Conservation (phyloP, 2,329 filamentous ascomycete genomes). For the Colletotrichum coccodes region DNA sequence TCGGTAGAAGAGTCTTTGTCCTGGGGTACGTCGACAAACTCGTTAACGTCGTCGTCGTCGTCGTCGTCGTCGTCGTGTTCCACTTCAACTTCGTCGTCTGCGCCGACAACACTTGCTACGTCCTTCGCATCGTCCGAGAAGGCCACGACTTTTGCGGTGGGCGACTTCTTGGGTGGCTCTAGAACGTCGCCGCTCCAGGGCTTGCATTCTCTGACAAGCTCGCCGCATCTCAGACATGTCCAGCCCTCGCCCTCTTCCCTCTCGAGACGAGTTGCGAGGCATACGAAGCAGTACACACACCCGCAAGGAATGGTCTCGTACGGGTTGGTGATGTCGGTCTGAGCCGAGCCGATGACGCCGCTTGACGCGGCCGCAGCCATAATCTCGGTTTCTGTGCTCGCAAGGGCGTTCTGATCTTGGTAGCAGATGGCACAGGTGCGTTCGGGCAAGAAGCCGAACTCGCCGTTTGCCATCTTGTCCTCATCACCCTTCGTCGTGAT, state of each 20-base stretch:
- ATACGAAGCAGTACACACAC: slow-evolving; percentile 96
- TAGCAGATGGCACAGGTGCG: slow-evolving; percentile 98
- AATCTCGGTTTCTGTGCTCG: slow-evolving; percentile 79
- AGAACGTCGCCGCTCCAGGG: slow-evolving; percentile 94
- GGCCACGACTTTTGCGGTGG: slow-evolving; percentile 66
- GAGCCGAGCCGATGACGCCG: slow-evolving; percentile 86
- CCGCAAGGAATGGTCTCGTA: slow-evolving; percentile 92
- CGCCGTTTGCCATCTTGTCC: slow-evolving; percentile 70
- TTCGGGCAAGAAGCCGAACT: slow-evolving; percentile 88
- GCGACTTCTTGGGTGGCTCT: slow-evolving; percentile 59
- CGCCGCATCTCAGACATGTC: slow-evolving; percentile 89
- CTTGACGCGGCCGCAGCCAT: slow-evolving; percentile 76
- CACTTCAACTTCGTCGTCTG: neutral
- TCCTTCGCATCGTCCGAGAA: slow-evolving; percentile 65
- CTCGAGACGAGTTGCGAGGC: slow-evolving; percentile 89
- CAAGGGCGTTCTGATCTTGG: slow-evolving; percentile 83
- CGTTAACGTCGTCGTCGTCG: neutral
- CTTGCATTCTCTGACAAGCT: slow-evolving; percentile 83
- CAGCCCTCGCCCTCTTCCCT: slow-evolving; percentile 95
- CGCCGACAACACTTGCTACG: neutral
- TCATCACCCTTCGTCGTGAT: slow-evolving; percentile 60
- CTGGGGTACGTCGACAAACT: slow-evolving; percentile 19
- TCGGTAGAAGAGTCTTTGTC: slow-evolving; percentile 9
- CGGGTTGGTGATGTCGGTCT: slow-evolving; percentile 95
- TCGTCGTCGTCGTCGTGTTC: neutral